A percentile compares a stretch with the other conserved stretches of the same genome.
Conservation (phyloP, 805 yeast genomes). For the Pichia phayaonensis region DNA sequence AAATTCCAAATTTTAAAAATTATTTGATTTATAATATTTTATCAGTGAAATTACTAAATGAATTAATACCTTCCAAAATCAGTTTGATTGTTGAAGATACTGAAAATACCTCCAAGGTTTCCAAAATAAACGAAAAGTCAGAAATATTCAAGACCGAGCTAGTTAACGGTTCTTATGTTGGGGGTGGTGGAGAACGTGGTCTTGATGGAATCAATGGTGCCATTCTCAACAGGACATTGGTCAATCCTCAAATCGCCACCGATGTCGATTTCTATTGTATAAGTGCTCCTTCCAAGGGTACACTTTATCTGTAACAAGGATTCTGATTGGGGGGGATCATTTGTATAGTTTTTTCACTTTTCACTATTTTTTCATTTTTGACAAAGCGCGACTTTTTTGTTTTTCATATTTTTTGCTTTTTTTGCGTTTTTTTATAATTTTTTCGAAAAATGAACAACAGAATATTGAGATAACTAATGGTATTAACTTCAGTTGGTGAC, state of each 20-base stretch:
- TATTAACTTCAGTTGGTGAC: no score
- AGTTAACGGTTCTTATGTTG: background rate
- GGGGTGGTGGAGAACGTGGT: constrained; percentile 1
- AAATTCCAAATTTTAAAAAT: constrained; percentile 2
- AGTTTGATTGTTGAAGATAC: background rate
- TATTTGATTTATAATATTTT: background rate
- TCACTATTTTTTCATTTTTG: no score
- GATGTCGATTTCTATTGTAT: background rate
- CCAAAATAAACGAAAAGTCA: background rate
- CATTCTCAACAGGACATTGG: background rate
- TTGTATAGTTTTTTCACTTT: no score
- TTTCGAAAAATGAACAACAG: no score
- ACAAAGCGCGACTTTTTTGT: background rate
- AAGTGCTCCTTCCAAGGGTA: background rate
- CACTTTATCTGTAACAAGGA: background rate
- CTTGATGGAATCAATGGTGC: background rate
- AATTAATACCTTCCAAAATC: background rate
- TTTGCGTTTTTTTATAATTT: no score
- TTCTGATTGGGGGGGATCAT: no score
- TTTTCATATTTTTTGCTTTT: no score
- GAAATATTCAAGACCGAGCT: background rate
- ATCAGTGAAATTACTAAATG: background rate
- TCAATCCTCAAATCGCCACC: background rate
- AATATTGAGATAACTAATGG: no score
- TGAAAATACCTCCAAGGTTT: background rate